Conservation (phyloP, 2,329 filamentous ascomycete genomes). For the Westerdykella ornata region DNA sequence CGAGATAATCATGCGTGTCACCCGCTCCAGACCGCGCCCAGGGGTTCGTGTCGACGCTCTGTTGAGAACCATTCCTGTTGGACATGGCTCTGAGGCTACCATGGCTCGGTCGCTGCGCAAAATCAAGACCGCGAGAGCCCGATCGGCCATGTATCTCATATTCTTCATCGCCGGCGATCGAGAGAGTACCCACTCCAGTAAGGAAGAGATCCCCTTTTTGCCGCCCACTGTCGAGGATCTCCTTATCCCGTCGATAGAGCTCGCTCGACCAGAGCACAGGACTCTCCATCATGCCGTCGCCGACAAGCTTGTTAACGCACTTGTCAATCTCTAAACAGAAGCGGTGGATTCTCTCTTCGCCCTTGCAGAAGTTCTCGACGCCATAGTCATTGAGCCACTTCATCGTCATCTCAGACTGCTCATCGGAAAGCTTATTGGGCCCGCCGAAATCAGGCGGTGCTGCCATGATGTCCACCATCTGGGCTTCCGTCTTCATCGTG, state of each 20-base stretch:
- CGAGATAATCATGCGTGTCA: conserved; percentile 65
- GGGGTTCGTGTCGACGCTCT: conserved; percentile 63
- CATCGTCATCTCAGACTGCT: conserved; percentile 78
- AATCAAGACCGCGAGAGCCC: conserved; percentile 40
- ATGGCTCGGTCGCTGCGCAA: conserved; percentile 47
- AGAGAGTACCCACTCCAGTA: conserved; percentile 44
- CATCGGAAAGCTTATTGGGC: conserved; percentile 91
- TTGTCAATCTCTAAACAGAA: conserved; percentile 86
- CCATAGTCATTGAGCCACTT: conserved; percentile 75
- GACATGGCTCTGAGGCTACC: conserved; percentile 55
- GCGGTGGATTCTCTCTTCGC: conserved; percentile 89
- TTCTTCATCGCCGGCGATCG: conserved; percentile 44
- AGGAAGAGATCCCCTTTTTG: conserved; percentile 46
- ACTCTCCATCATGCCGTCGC: conserved; percentile 74
- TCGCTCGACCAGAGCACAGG: conserved; percentile 91
- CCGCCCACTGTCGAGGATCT: conserved; percentile 48
- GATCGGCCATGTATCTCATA: conserved; percentile 36
- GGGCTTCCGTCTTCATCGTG: conserved; percentile 72
- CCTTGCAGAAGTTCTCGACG: conserved; percentile 89
- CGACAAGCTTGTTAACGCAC: conserved; percentile 78
- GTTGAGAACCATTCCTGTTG: conserved; percentile 59
- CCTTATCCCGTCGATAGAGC: conserved; percentile 72
- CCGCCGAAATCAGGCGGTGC: conserved; percentile 78
- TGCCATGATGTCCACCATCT: conserved; percentile 80
- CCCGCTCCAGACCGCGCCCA: conserved; percentile 61